Percentiles rank a stretch among this genome's conserved stretches.
Evolutionary conservation across 2,329 filamentous ascomycete genomes (phyloP).

Genomic region (Mycosphaerella sp.): DNA sequence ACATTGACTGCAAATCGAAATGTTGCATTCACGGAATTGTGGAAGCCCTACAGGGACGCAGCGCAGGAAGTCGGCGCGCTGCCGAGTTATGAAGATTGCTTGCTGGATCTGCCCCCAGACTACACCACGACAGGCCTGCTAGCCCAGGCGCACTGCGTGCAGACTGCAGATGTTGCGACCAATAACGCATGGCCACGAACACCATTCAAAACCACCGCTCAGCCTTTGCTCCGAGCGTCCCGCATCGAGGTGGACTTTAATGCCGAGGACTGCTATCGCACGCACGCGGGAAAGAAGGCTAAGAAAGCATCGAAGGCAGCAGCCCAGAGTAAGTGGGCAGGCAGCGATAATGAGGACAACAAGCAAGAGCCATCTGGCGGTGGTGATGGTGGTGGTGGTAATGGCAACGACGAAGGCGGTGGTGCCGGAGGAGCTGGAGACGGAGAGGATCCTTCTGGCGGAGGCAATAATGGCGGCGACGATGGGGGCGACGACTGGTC

Average conservation of each 20-base stretch:
- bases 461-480: constrained; percentile 28
- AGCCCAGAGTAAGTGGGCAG: constrained; percentile 38
- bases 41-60: constrained; percentile 11
- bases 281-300: constrained; percentile 50
- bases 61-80: constrained; percentile 26
- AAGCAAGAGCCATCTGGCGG: constrained; percentile 34
- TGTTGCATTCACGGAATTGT: constrained; percentile 19
- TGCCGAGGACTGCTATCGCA: constrained; percentile 45
- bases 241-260: constrained; percentile 50
- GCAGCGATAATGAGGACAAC: constrained; percentile 44
- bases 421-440: constrained; percentile 25
- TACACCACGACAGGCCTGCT: constrained; percentile 34
- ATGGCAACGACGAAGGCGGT: constrained; percentile 27
- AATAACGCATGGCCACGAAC: constrained; percentile 8
- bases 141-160: constrained; percentile 14
- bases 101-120: constrained; percentile 40
- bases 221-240: constrained; percentile 17
- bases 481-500: constrained; percentile 35
- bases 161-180: constrained; percentile 6
- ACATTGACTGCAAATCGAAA: constrained; percentile 5
- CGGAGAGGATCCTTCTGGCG: constrained; percentile 27
- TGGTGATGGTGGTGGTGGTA: constrained; percentile 33
- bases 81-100: constrained; percentile 40
- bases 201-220: not conserved
- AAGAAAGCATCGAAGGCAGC: constrained; percentile 37